Conservation (phyloP, 2,329 filamentous ascomycete genomes). For the Sporothrix mexicana region DNA sequence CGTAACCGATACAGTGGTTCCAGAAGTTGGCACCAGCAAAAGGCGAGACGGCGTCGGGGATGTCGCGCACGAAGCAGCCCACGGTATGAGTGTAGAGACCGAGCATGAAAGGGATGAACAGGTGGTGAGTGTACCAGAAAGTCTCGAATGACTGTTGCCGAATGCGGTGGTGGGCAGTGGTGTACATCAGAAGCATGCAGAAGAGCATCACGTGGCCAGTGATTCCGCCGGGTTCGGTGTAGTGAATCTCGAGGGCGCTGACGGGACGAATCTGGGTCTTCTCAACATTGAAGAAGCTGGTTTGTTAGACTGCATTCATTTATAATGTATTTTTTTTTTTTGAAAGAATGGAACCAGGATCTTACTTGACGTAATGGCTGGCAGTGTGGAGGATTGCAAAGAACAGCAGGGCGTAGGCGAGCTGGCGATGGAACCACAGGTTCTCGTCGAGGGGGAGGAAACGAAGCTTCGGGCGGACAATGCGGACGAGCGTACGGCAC, state of each 20-base stretch:
- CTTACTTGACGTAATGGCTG: slow-evolving; percentile 92
- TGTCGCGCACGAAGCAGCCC: slow-evolving; percentile 94
- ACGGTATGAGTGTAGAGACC: slow-evolving; percentile 95
- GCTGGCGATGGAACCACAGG: slow-evolving; percentile 93
- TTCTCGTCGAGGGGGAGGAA: slow-evolving; percentile 96
- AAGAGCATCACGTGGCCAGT: slow-evolving; percentile 97
- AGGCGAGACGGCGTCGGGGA: slow-evolving; percentile 72
- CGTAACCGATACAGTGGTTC: slow-evolving; percentile 91
- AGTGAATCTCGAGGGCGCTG: slow-evolving; percentile 88
- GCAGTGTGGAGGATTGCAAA: slow-evolving; percentile 79
- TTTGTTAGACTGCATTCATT: slow-evolving; percentile 8
- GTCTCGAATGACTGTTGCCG: slow-evolving; percentile 97
- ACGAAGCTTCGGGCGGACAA: slow-evolving; percentile 81
- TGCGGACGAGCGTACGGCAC: slow-evolving; percentile 87
- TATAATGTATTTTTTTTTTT: no score
- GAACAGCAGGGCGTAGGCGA: slow-evolving; percentile 85
- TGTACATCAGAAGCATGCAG: slow-evolving; percentile 99
- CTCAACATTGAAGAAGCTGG: slow-evolving; percentile 93
- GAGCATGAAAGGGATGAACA: slow-evolving; percentile 96
- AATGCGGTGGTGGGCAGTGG: slow-evolving; percentile 89
- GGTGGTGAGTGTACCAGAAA: slow-evolving; percentile 98
- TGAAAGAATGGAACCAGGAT: background rate
- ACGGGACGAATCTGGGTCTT: slow-evolving; percentile 78
- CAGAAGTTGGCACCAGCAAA: slow-evolving; percentile 84
- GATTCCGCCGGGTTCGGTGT: slow-evolving; percentile 84